Evolutionary conservation across 2,329 filamentous ascomycete species (phyloP), one percentile per base, ranked within the genome.

Genomic region (Ophiostoma himal-ulmi): DNA sequence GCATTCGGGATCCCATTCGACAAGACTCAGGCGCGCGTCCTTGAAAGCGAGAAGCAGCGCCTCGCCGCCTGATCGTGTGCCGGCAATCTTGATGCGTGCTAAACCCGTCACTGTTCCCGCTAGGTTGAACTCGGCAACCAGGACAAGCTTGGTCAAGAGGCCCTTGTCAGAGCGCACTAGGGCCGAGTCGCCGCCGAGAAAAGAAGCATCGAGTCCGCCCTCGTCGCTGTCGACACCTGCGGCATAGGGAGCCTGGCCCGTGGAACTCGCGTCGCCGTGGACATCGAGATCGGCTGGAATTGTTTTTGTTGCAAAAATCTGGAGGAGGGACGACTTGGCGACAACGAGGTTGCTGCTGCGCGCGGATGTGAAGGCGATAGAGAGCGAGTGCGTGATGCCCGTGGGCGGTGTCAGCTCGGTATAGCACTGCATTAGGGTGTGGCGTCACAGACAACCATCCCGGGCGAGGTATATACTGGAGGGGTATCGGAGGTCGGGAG

Each of bases 351-450:
- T 97, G 79, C 86, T 90, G 75, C 91, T 88, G 74, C 89, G 85
- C 68, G 91, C 81, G 66, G 91, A 90, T 66, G 90, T 85, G 77
- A 99, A 93, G 48, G 93, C 88, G 57, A 97, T 82, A 72, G 84
- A 86, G 77, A 97, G 82, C 74, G 94, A 92, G 82, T 97, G 91
- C 77, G 93, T 94, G 81, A 98, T 93, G 79, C 94, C 94, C 79
- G 94, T 96, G 70, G 95, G 94, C 83, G 94, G 91, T 79, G 93
- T 89, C 79, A 99, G 85, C 85, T 99, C 95, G 78, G 93, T 94
- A 82, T 98, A 98, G 85, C 93, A 96, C 87, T 98, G 94, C 94
- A 98, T 98, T 26, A 68, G 73, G 54, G 68, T 37, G 34, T 67
- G 75, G 74, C 73, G 77, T 78, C 64, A 17, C n/a, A 44, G 68